Percentiles rank a stretch among this genome's conserved stretches.
phyloP scores from a whole-genome alignment of 2,329 filamentous ascomycete genomes.

The Colletotrichum somersetense region DNA sequence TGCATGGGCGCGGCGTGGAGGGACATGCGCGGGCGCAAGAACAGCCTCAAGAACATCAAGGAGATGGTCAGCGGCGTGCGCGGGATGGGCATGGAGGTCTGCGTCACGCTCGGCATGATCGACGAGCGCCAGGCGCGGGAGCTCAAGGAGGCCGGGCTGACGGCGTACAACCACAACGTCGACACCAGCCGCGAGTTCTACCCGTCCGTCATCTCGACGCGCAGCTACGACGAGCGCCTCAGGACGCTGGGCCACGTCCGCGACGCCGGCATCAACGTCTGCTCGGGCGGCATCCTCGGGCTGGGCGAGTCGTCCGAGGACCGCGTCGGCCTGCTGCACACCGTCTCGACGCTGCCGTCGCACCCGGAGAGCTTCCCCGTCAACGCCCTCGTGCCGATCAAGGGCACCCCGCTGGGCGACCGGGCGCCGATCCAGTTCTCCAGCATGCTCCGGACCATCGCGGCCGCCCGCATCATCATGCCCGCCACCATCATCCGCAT shows the following conservation, averaged over 20 bases:
- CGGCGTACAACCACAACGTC: conserved; percentile 95
- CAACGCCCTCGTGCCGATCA: conserved; percentile 91
- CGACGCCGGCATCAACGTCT: conserved; percentile 89
- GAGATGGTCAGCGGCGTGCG: conserved; percentile 87
- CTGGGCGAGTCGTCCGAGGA: conserved; percentile 84
- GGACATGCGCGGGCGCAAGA: conserved; percentile 92
- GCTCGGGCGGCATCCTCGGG: conserved; percentile 89
- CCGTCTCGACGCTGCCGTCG: conserved; percentile 81
- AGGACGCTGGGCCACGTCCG: conserved; percentile 84
- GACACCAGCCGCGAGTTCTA: conserved; percentile 93
- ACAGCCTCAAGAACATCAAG: conserved; percentile 84
- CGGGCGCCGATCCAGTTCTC: conserved; percentile 80
- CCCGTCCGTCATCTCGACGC: conserved; percentile 85
- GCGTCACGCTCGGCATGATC: conserved; percentile 96
- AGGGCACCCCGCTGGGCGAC: conserved; percentile 87
- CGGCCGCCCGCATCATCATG: conserved; percentile 85
- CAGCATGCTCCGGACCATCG: conserved; percentile 83
- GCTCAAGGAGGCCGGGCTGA: conserved; percentile 85
- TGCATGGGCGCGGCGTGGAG: conserved; percentile 97
- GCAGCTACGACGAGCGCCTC: conserved; percentile 88
- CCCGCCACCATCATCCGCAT: conserved; percentile 88
- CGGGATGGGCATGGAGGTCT: conserved; percentile 87
- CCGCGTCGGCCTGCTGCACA: conserved; percentile 85
- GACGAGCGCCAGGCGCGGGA: conserved; percentile 83
- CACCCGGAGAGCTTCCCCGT: conserved; percentile 94